A percentile compares a stretch with the other conserved stretches of the same genome.
Evolutionary conservation across 805 yeast genomes (phyloP).

Genomic region (Yamadazyma akitaensis): DNA sequence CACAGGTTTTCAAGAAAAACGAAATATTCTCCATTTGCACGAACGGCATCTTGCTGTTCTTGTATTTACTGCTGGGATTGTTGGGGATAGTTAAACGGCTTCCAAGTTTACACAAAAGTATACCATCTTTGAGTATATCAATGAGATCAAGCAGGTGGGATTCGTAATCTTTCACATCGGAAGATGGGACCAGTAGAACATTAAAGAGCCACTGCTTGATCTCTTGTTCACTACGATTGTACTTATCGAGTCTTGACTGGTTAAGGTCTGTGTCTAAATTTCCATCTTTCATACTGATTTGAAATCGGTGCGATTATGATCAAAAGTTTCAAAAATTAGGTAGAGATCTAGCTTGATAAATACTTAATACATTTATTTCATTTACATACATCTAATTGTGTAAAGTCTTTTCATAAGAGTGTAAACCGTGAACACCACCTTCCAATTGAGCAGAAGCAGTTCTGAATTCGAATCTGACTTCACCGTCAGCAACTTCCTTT

Average conservation of each 20-base stretch:
- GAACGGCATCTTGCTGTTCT: slow-evolving; percentile 69
- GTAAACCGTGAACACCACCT: slow-evolving; percentile 96
- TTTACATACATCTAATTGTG: slow-evolving; percentile 57
- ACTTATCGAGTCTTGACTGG: slow-evolving; percentile 50
- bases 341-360: too few species aligned
- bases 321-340: neutral
- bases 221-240: slow-evolving; percentile 35
- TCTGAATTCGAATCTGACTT: slow-evolving; percentile 92
- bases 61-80: slow-evolving; percentile 44
- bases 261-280: slow-evolving; percentile 24
- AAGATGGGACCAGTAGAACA: slow-evolving; percentile 19
- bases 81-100: slow-evolving; percentile 21
- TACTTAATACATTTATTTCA: neutral
- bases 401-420: slow-evolving; percentile 95
- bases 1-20: slow-evolving; percentile 61
- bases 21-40: slow-evolving; percentile 81
- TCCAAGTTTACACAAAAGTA: slow-evolving; percentile 34
- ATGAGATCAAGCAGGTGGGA: slow-evolving; percentile 41
- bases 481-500: slow-evolving; percentile 59
- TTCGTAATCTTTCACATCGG: slow-evolving; percentile 18
- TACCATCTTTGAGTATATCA: slow-evolving; percentile 60
- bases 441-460: slow-evolving; percentile 98
- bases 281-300: neutral
- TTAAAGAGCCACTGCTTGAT: slow-evolving; percentile 55
- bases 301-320: neutral